Conservation (phyloP, 75 land plant species). For the Cupressus sempervirens region DNA sequence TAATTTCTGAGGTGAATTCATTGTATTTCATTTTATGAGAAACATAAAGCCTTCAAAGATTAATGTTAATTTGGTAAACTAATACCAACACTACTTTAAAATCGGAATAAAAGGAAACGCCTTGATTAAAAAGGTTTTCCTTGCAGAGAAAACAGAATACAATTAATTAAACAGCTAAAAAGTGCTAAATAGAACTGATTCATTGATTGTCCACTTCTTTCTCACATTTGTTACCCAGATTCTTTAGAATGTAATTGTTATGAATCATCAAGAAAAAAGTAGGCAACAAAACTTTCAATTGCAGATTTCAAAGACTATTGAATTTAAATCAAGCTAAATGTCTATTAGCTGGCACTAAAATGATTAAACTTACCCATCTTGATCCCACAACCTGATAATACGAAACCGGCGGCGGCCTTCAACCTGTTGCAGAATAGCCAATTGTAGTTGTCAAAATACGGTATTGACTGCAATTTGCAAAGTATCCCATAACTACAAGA, state of each 20-base stretch:
- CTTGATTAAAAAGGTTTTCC: not conserved
- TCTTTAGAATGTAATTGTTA: not conserved
- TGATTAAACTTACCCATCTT: constrained; percentile 80
- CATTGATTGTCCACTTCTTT: not conserved
- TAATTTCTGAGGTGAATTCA: not conserved
- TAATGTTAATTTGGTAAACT: not conserved
- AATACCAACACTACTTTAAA: not conserved
- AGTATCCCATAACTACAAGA: not conserved
- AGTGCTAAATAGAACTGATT: not conserved
- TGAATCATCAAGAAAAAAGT: not conserved
- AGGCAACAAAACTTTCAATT: not conserved
- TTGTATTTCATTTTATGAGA: not conserved
- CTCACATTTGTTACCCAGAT: not conserved
- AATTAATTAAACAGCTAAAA: not conserved
- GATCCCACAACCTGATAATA: constrained; percentile 78
- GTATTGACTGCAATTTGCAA: not conserved
- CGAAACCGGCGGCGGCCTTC: constrained; percentile 79
- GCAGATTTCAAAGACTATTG: not conserved
- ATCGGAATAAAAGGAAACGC: not conserved
- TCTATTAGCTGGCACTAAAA: not conserved
- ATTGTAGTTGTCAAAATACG: not conserved
- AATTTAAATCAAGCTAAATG: not conserved
- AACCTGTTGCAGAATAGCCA: constrained; percentile 39
- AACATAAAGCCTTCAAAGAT: not conserved
- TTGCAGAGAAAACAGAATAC: not conserved